These are phyloP conservation scores for Saccharomyces hybrid DNA, from an alignment of 1,139 yeast species.

Conservation along the genomic window DNA sequence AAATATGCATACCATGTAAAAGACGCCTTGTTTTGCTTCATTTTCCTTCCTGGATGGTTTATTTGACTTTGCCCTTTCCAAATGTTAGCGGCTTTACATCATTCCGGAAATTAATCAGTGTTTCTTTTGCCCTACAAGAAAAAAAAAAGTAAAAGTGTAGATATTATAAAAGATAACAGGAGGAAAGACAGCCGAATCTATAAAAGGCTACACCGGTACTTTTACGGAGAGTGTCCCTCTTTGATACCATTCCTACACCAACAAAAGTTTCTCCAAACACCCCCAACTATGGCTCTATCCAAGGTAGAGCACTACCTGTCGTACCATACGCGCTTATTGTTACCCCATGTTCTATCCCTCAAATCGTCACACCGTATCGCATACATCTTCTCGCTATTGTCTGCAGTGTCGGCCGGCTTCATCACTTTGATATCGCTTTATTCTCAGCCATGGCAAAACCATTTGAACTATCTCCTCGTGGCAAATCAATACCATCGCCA, in stretches of 20 bases:
- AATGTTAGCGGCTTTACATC: neutral
- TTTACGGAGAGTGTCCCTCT: neutral
- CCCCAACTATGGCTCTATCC: constrained; percentile 18
- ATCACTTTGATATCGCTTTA: constrained; percentile 74
- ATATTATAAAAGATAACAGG: neutral
- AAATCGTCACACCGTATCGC: constrained; percentile 33
- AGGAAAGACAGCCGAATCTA: neutral
- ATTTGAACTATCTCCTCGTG: constrained; percentile 56
- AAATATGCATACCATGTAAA: neutral
- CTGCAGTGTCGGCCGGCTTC: constrained; percentile 76
- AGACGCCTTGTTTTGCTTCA: neutral
- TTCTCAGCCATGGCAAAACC: constrained; percentile 57
- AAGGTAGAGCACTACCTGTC: constrained; percentile 36
- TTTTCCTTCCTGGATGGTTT: neutral
- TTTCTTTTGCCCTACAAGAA: neutral
- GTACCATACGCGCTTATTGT: constrained; percentile 31
- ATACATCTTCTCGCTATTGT: constrained; percentile 36
- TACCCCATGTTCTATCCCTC: constrained; percentile 28
- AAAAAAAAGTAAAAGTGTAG: neutral
- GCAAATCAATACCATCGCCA: constrained; percentile 70
- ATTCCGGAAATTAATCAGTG: neutral
- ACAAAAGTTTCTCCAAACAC: neutral
- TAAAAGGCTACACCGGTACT: neutral
- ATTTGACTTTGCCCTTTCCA: neutral
- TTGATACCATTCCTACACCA: neutral